phyloP scores from a whole-genome alignment of 2,329 filamentous ascomycete genomes.

The Cladosporium colombiae region DNA sequence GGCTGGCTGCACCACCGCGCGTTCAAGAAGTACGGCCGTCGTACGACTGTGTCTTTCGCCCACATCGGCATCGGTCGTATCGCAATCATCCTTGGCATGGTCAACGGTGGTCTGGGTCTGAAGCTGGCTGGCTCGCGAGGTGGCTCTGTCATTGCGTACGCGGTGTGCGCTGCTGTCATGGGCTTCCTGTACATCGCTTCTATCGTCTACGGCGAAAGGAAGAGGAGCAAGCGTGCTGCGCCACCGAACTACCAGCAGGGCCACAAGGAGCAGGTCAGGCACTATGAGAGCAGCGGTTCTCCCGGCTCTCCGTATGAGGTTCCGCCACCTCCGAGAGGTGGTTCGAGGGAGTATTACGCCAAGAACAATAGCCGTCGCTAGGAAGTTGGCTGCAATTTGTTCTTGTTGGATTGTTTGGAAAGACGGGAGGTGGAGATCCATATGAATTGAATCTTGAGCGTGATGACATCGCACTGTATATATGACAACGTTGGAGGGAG shows the following conservation, averaged over 20 bases:
- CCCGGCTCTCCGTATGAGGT: conserved; percentile 2
- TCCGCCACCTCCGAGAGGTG: not conserved
- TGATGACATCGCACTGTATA: conserved; percentile 3
- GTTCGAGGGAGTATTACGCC: conserved; percentile 11
- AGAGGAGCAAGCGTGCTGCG: conserved; percentile 20
- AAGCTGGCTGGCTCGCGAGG: conserved; percentile 43
- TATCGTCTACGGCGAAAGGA: conserved; percentile 34
- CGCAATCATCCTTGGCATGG: conserved; percentile 53
- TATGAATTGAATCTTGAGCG: not conserved
- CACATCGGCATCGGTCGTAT: conserved; percentile 34
- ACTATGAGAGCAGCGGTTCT: not conserved
- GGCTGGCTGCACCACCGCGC: conserved; percentile 54
- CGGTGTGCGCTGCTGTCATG: conserved; percentile 52
- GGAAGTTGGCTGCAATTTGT: not conserved
- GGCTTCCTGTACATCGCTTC: conserved; percentile 44
- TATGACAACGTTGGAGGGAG: not conserved
- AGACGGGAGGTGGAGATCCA: too few species aligned
- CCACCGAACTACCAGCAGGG: not conserved
- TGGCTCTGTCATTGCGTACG: conserved; percentile 46
- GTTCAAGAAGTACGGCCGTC: conserved; percentile 50
- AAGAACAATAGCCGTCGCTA: conserved; percentile 15
- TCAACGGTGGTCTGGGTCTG: conserved; percentile 60
- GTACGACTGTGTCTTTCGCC: conserved; percentile 48
- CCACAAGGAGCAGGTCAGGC: conserved; percentile 6
- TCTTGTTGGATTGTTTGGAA: not conserved